Conservation (phyloP, 164 flowering plant genomes). For the Piper longum region DNA sequence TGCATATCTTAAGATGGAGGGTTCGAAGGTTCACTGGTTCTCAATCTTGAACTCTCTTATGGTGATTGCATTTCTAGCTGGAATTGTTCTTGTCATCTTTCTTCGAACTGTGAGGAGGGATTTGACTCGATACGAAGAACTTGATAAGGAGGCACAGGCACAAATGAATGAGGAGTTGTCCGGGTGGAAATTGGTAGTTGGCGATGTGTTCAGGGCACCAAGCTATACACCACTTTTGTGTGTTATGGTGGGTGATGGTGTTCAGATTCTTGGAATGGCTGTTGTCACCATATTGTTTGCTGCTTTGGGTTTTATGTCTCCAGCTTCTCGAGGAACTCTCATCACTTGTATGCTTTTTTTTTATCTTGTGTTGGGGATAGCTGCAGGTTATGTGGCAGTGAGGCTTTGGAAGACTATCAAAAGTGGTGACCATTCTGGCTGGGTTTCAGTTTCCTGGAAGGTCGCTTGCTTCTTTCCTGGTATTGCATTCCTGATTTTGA, state of each 20-base stretch:
- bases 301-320: slow-evolving; percentile 85
- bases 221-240: slow-evolving; percentile 41
- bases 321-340: slow-evolving; percentile 76
- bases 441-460: slow-evolving; percentile 63
- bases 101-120: slow-evolving; percentile 70
- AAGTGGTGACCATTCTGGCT: slow-evolving; percentile 46
- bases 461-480: slow-evolving; percentile 83
- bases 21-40: slow-evolving; percentile 83
- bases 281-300: slow-evolving; percentile 74
- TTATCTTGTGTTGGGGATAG: slow-evolving; percentile 64
- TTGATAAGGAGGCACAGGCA: slow-evolving; percentile 88
- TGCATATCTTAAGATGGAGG: slow-evolving; percentile 87
- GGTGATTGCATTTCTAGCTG: slow-evolving; percentile 85
- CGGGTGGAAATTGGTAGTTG: slow-evolving; percentile 88
- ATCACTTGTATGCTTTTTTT: slow-evolving; percentile 69
- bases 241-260: slow-evolving; percentile 74
- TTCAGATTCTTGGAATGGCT: slow-evolving; percentile 81
- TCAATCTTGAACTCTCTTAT: slow-evolving; percentile 72
- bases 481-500: slow-evolving; percentile 49
- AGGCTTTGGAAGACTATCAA: slow-evolving; percentile 67
- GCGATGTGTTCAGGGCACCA: slow-evolving; percentile 81
- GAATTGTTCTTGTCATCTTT: slow-evolving; percentile 80
- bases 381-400: slow-evolving; percentile 75
- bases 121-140: slow-evolving; percentile 71
- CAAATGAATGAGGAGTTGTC: slow-evolving; percentile 88